phyloP scores from a whole-genome alignment of 495 filamentous ascomycete species.

The Xylaria venustula region DNA sequence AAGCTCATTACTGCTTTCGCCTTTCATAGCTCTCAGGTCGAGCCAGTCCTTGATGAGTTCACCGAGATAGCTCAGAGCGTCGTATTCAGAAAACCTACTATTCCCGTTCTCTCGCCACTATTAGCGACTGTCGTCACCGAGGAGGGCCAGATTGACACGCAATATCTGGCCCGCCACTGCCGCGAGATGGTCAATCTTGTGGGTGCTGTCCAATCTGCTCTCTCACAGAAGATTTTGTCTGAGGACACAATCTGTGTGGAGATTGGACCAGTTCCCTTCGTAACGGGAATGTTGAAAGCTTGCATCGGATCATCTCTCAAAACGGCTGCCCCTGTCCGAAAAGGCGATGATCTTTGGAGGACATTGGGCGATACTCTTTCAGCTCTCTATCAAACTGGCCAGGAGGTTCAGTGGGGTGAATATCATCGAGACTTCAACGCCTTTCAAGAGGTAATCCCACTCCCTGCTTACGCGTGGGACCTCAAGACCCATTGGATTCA shows the following conservation, averaged over 20 bases:
- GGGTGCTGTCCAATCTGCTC: not conserved
- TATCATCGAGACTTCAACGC: constrained; percentile 59
- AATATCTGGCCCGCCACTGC: constrained; percentile 56
- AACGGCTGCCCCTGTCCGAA: not conserved
- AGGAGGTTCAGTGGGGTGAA: constrained; percentile 61
- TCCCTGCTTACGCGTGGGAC: constrained; percentile 66
- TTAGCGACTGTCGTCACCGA: constrained; percentile 49
- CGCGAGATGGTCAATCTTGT: not conserved
- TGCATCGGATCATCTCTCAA: not conserved
- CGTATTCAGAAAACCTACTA: constrained; percentile 49
- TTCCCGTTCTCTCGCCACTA: constrained; percentile 62
- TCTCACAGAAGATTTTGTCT: not conserved
- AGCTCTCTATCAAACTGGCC: constrained; percentile 52
- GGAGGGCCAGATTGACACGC: constrained; percentile 32
- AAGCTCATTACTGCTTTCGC: constrained; percentile 62
- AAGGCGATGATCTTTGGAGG: not conserved
- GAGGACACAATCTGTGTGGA: not conserved
- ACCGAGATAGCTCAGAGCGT: constrained; percentile 43
- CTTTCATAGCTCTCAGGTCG: constrained; percentile 67
- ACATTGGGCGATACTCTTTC: constrained; percentile 41
- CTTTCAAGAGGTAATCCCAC: constrained; percentile 49
- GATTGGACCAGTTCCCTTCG: not conserved
- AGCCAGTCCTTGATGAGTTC: constrained; percentile 59
- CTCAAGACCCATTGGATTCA: constrained; percentile 69
- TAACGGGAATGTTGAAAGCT: not conserved